Base-by-base conservation (phyloP, 129 eudicot species). In the Flaveria trinervia region DNA sequence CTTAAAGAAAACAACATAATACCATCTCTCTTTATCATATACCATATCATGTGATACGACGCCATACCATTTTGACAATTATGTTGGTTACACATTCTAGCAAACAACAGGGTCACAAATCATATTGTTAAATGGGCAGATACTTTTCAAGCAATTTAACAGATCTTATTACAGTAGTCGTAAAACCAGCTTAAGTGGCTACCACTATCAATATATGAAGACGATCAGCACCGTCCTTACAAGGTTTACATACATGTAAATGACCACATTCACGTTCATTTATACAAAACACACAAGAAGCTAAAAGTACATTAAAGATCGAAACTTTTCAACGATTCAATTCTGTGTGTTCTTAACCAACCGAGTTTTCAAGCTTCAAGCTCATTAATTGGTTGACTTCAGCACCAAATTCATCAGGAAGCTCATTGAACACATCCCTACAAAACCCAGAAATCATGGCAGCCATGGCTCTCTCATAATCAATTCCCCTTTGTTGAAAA, bases 371-470 rank as follows among this genome's bases (percentile, higher is more conserved):
- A 59, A 94, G 97, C 86, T 91, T 94, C 75, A 94, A 71, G 82
- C 96, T 94, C 98, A 94, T 91, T 67, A 94, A 87, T 82, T 91
- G 96, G 74, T 94, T 94, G 45, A 91, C 98, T 83, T 94, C 98
- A 59, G 98, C 92, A 14, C 96, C 93, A 80, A 94, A 91, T 78
- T 94, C 98, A 80, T 89, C 93, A 10, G 98, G 98, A 55, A 94
- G 96, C 83, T 94, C 92, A 49, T 91, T 91, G 72, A 94, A 94
- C 5, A 94, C 97, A 55, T 94, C 98, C 80, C 89, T 79, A 80
- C 98, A 94, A 46, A 91, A 94, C 73, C 98, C 98, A 26, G 97
- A 94, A 65, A 94, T 91, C 96, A 94, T 94, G 72, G 98, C 96
- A 65, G 96, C 96, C 97, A 89, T 94, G 50, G 98, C 98, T 81